Evolutionary conservation across 345 rosid species (phyloP).

Genomic region (Eucalyptus brandiana): DNA sequence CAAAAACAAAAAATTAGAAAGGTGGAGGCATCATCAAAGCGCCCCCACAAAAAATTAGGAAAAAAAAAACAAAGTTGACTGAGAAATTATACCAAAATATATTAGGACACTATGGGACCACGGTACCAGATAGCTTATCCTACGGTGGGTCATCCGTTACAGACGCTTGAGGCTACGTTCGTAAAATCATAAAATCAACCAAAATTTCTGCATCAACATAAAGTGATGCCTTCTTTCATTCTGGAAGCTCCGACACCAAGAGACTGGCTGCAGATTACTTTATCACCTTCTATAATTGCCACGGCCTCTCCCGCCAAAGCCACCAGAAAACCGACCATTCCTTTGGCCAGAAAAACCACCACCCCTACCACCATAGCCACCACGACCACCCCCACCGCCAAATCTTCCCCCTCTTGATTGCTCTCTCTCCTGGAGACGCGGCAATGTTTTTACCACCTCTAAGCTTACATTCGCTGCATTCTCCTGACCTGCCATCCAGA

Average conservation of each 20-base stretch:
- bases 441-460: conserved; percentile 55
- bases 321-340: conserved; percentile 17
- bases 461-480: conserved; percentile 59
- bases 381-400: conserved; percentile 32
- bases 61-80: neutral
- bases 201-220: neutral
- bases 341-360: conserved; percentile 23
- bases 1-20: neutral
- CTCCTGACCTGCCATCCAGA: conserved; percentile 30
- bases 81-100: neutral
- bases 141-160: neutral
- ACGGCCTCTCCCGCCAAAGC: conserved; percentile 20
- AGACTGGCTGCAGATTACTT: neutral
- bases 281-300: conserved; percentile 21
- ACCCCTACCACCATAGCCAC: conserved; percentile 7
- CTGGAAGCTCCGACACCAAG: neutral
- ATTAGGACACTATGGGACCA: neutral
- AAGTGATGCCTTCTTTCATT: neutral
- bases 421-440: conserved; percentile 65
- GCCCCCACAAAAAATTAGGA: neutral
- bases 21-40: neutral
- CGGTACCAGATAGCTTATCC: neutral
- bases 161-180: neutral
- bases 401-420: conserved; percentile 44
- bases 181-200: neutral